These are phyloP conservation scores for Lepidopterella palustris DNA, from an alignment of 495 filamentous ascomycete species.

Conservation along the genomic window DNA sequence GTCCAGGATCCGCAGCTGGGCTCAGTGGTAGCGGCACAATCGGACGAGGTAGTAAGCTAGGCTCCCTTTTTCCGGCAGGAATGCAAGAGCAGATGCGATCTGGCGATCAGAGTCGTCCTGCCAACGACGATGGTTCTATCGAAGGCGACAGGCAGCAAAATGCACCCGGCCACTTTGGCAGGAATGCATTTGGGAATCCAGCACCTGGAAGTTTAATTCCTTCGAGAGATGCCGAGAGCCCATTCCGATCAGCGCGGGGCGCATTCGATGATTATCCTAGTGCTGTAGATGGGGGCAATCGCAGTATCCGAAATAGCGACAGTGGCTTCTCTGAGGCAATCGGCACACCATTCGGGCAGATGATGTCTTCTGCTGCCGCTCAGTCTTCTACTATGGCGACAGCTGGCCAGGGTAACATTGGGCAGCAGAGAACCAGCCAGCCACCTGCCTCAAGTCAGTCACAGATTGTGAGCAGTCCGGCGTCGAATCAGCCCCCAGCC, in stretches of 20 bases:
- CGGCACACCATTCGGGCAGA: constrained; percentile 13
- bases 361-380: constrained; percentile 11
- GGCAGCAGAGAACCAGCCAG: constrained; percentile 16
- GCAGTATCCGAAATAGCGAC: constrained; percentile 3
- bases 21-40: constrained; percentile 53
- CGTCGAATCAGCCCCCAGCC: constrained; percentile 53
- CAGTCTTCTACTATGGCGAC: constrained; percentile 19
- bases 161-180: constrained; percentile 38
- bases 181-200: constrained; percentile 46
- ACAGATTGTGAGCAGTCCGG: constrained; percentile 32
- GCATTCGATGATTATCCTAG: constrained; percentile 50
- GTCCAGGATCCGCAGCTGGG: constrained; percentile 40
- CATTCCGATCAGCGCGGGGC: constrained; percentile 51
- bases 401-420: constrained; percentile 1
- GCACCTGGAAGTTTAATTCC: constrained; percentile 46
- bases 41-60: constrained; percentile 73
- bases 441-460: constrained; percentile 17
- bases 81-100: constrained; percentile 82
- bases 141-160: constrained; percentile 25
- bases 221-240: constrained; percentile 54
- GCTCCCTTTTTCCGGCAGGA: constrained; percentile 74
- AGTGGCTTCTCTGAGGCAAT: constrained; percentile 11
- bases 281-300: constrained; percentile 36
- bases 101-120: constrained; percentile 43
- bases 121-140: constrained; percentile 44